These are phyloP conservation scores for Trichoderma sp. DNA, from an alignment of 2,329 filamentous ascomycete species.

Conservation along the genomic window DNA sequence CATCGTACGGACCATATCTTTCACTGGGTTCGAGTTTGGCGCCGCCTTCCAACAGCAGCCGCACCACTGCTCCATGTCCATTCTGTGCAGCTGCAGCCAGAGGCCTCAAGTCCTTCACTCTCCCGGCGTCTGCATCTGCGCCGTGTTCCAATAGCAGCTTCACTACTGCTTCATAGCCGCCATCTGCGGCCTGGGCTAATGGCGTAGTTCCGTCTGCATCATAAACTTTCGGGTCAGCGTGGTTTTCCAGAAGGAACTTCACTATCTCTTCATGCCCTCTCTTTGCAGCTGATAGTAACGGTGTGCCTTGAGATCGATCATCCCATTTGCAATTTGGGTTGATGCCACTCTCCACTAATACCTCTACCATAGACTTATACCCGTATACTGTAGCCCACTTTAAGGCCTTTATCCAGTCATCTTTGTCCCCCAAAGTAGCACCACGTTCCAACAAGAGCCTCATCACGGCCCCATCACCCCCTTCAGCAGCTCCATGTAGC, in stretches of 20 bases:
- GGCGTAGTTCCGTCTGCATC: neutral
- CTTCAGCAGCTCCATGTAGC: neutral
- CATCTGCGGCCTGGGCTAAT: neutral
- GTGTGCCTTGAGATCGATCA: neutral
- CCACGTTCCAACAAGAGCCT: neutral
- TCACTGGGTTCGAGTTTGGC: too few species aligned
- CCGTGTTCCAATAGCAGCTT: neutral
- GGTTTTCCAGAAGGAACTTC: neutral
- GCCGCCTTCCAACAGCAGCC: neutral
- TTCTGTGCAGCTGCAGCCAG: neutral
- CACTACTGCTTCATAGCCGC: neutral
- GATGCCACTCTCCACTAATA: neutral
- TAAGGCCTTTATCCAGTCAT: neutral
- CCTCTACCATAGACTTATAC: neutral
- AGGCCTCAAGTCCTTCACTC: neutral
- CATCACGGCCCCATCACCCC: accelerated
- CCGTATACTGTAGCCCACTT: neutral
- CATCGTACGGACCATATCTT: too few species aligned
- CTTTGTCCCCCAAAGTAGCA: neutral
- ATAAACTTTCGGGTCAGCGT: neutral
- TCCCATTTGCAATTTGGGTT: neutral
- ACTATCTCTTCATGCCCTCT: neutral
- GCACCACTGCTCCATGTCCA: neutral
- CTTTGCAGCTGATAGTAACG: neutral
- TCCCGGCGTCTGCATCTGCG: neutral